A percentile compares a stretch with the other conserved stretches of the same genome.
These are phyloP conservation scores for Kurtzmaniella natalensis DNA, from an alignment of 1,139 yeast species.

Conservation along the genomic window DNA sequence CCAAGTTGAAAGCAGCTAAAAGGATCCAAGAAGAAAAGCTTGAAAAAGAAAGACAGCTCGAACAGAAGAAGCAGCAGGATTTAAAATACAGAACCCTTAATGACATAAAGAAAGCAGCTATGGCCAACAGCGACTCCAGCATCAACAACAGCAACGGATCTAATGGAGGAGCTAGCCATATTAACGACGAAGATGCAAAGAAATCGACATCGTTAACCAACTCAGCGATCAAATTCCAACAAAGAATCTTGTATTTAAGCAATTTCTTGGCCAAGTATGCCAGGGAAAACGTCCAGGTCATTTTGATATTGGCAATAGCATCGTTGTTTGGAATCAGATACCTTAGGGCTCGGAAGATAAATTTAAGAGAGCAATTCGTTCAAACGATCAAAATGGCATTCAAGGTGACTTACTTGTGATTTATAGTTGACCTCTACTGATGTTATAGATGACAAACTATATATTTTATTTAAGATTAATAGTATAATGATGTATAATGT, in stretches of 20 bases:
- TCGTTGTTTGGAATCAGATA: conserved; percentile 20
- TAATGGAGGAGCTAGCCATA: no score
- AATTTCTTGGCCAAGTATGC: conserved; percentile 20
- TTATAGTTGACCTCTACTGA: no score
- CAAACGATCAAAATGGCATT: conserved; percentile 45
- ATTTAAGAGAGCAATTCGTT: conserved; percentile 26
- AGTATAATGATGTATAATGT: not conserved
- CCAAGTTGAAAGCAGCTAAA: conserved; percentile 15
- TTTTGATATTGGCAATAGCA: conserved; percentile 20
- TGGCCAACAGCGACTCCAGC: conserved; percentile 1
- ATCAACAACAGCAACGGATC: conserved; percentile 2
- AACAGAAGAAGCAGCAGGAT: conserved; percentile 22
- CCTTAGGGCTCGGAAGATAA: conserved; percentile 21
- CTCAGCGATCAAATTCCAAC: conserved; percentile 10
- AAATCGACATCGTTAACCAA: conserved; percentile 1
- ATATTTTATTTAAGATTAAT: not conserved
- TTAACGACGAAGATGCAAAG: no score
- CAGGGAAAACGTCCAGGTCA: conserved; percentile 25
- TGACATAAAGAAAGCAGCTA: conserved; percentile 16
- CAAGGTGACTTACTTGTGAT: conserved; percentile 35
- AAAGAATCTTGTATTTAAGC: conserved; percentile 13
- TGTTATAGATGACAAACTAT: not conserved
- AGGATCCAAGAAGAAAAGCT: conserved; percentile 19
- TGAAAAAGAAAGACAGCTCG: conserved; percentile 19
- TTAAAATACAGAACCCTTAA: conserved; percentile 33